Conservation (phyloP, 1,284 basidiomycete genomes). For the Testicularia cyperi region DNA sequence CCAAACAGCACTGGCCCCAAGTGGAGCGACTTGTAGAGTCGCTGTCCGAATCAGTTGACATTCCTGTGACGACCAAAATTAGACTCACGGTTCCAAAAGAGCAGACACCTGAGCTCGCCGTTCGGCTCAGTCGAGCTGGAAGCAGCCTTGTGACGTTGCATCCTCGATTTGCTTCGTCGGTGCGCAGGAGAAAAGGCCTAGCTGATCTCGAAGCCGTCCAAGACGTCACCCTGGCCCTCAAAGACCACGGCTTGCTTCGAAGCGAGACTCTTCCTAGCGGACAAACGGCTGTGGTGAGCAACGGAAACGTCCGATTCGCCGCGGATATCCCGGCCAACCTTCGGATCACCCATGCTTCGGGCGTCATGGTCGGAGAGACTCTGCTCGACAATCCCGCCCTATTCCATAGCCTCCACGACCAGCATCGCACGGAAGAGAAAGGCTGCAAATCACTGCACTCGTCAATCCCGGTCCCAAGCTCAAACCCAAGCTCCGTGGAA, state of each 20-base stretch:
- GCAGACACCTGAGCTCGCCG: conserved; percentile 67
- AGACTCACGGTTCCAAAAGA: conserved; percentile 63
- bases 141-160: conserved; percentile 72
- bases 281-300: conserved; percentile 69
- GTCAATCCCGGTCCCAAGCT: conserved; percentile 2
- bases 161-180: conserved; percentile 71
- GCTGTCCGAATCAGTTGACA: conserved; percentile 45
- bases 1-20: conserved; percentile 70
- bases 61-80: conserved; percentile 70
- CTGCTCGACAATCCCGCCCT: conserved; percentile 68
- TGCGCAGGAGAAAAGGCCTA: conserved; percentile 69
- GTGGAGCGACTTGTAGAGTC: conserved; percentile 68
- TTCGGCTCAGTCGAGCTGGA: conserved; percentile 67
- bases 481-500: too few relatives aligned
- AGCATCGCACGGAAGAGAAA: too few relatives aligned
- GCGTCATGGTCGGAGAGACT: conserved; percentile 75
- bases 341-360: conserved; percentile 68
- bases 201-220: conserved; percentile 69
- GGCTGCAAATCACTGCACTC: too few relatives aligned
- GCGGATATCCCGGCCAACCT: conserved; percentile 67
- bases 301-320: conserved; percentile 72
- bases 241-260: conserved; percentile 50
- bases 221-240: conserved; percentile 62
- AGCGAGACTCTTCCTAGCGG: conserved; percentile 44
- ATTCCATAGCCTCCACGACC: conserved; percentile 1